Evolutionary conservation across 2,329 filamentous ascomycete species (phyloP), one percentile per base, ranked within the genome.

Genomic region (Penicillium palitans): DNA sequence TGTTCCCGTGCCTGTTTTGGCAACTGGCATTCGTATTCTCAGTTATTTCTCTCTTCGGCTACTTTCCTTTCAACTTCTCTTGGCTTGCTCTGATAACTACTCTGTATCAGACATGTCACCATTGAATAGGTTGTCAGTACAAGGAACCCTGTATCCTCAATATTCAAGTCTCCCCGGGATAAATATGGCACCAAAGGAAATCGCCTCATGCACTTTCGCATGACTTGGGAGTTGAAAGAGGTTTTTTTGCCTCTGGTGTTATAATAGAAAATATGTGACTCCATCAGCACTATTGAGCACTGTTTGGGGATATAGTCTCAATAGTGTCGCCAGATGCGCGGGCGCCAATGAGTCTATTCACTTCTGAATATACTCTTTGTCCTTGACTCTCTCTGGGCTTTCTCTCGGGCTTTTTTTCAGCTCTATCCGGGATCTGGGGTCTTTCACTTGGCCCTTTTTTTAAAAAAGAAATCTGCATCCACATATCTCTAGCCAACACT

Each of bases 381-480:
- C 17, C 4, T n/a, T 5, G 12, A 12, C 9, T 7, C 3, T 5
- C 2, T 24, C 4, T 24, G 1, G 5, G 1, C 21, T 21, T 46
- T 44, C 47, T 41, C n/a, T 29, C 29, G n/a, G 48, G 50, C 45
- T 50, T 56, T 48, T 29, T 61, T 49, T 62, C 17, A 53, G 6
- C 24, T 37, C 25, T 52, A 52, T 61, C 60, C 12, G 10, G 29
- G 60, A 66, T 72, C 57, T 31, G 7, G 8, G 35, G 25, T 46
- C 42, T 58, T 24, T 45, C 31, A 12, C 31, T 44, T 39, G 40
- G 33, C 19, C 31, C 12, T 33, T 17, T 46, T 47, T 21, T 21
- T 6, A 25, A 25, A 25, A 25, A 25, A 25, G 6, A 25, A 25
- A 25, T 33, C 4, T 44, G 31, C 25, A n/a, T 54, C 45, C 40